These are phyloP conservation scores for Solanum sejunctum DNA, from an alignment of 257 asterid genomes.

Conservation along the genomic window DNA sequence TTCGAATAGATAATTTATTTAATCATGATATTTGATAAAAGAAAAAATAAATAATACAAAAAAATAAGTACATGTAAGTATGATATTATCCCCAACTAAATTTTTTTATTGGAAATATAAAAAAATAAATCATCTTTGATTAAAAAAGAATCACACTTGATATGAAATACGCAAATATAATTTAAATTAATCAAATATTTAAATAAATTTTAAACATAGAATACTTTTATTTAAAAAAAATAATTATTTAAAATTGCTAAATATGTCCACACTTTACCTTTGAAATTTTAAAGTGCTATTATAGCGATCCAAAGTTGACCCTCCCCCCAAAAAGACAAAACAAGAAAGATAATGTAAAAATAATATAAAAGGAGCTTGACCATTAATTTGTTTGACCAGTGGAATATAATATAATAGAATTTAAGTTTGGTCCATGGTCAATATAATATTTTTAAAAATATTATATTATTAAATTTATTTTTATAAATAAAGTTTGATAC, in stretches of 20 bases:
- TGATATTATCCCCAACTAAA: too few relatives aligned
- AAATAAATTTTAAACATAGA: not conserved
- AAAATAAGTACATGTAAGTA: too few relatives aligned
- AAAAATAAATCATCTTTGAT: too few relatives aligned
- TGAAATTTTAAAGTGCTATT: not conserved
- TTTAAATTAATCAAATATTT: accelerated
- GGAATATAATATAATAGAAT: not conserved
- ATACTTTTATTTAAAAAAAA: too few relatives aligned
- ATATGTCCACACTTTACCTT: not conserved
- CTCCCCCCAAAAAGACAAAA: too few relatives aligned
- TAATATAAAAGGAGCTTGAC: not conserved
- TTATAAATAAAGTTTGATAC: too few relatives aligned
- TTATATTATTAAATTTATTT: not conserved
- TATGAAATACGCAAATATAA: accelerated
- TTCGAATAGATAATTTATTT: too few relatives aligned
- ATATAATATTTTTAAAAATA: not conserved
- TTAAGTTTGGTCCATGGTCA: not conserved
- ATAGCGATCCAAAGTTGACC: not conserved
- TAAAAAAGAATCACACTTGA: too few relatives aligned
- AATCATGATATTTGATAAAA: too few relatives aligned
- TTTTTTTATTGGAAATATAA: too few relatives aligned
- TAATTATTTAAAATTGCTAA: not conserved
- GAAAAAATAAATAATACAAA: too few relatives aligned
- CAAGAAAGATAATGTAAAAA: not conserved
- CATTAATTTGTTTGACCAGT: not conserved